Evolutionary conservation across 176 grass and related monocot genomes (phyloP).

Genomic region (Carex pumila): DNA sequence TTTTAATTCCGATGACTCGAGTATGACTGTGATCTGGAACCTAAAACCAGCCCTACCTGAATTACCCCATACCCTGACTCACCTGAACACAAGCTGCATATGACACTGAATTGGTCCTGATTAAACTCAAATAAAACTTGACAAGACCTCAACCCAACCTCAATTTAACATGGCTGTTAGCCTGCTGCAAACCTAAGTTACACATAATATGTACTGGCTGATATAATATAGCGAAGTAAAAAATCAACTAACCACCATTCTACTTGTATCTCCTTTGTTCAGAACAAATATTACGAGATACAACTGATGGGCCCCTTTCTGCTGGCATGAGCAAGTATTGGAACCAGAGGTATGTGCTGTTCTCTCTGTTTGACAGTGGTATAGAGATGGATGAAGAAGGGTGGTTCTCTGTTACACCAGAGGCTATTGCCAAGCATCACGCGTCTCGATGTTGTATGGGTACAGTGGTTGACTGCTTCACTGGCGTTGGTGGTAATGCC

Average conservation of each 20-base stretch:
- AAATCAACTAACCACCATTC: background rate
- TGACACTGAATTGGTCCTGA: background rate
- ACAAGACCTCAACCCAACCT: too few relatives aligned
- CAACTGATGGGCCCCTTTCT: slow-evolving; percentile 22
- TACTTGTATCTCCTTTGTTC: background rate
- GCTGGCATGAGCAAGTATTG: slow-evolving; percentile 74
- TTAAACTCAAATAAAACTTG: background rate
- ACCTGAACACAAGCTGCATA: background rate
- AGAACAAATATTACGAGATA: slow-evolving; percentile 19
- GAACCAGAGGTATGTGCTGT: slow-evolving; percentile 78
- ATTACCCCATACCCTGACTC: background rate
- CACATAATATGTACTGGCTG: background rate
- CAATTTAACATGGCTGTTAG: background rate
- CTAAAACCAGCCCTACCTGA: background rate
- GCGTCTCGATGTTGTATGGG: slow-evolving; percentile 53
- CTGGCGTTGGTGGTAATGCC: slow-evolving; percentile 85
- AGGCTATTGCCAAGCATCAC: slow-evolving; percentile 87
- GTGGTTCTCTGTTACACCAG: slow-evolving; percentile 97
- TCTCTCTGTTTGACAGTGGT: slow-evolving; percentile 81
- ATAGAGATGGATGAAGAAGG: slow-evolving; percentile 97
- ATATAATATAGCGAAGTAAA: background rate
- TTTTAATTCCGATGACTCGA: background rate
- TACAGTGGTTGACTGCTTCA: slow-evolving; percentile 69
- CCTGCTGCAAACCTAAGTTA: background rate
- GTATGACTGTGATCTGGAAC: background rate